Conservation (phyloP, 2,329 filamentous ascomycete species). For the Cercospora zeae-maydis region DNA sequence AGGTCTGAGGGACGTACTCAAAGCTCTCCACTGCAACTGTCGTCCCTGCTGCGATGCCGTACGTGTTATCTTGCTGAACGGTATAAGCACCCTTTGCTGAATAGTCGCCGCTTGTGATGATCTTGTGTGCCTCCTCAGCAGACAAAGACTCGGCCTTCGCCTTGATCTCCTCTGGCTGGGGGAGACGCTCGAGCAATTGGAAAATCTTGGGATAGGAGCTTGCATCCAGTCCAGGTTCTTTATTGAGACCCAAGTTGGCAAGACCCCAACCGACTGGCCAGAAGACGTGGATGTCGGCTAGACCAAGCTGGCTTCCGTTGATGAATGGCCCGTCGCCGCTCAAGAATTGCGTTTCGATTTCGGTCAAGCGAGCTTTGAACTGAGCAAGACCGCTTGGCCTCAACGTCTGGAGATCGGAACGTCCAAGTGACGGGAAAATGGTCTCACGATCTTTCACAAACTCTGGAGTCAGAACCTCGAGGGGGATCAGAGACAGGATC, state of each 20-base stretch:
- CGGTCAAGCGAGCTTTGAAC: conserved; percentile 22
- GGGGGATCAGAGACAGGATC: conserved; percentile 26
- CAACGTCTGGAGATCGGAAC: conserved; percentile 25
- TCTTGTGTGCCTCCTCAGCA: conserved; percentile 29
- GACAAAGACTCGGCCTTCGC: conserved; percentile 20
- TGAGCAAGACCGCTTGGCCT: conserved; percentile 26
- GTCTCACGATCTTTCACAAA: conserved; percentile 31
- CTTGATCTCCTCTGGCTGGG: conserved; percentile 14
- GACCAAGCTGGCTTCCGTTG: conserved; percentile 21
- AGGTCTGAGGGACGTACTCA: conserved; percentile 25
- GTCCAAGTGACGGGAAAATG: conserved; percentile 29
- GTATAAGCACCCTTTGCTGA: conserved; percentile 17
- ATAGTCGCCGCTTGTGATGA: conserved; percentile 23
- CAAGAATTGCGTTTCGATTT: conserved; percentile 28
- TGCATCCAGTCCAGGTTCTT: conserved; percentile 27
- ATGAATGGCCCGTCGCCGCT: conserved; percentile 25
- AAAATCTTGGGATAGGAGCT: conserved; percentile 28
- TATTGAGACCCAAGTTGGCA: conserved; percentile 20
- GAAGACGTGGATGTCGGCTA: conserved; percentile 31
- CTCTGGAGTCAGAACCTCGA: conserved; percentile 20
- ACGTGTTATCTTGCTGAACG: conserved; percentile 23
- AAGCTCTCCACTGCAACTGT: conserved; percentile 29
- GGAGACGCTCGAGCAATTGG: conserved; percentile 28
- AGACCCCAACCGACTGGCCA: conserved; percentile 30
- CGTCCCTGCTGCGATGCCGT: conserved; percentile 23